A percentile compares a stretch with the other conserved stretches of the same genome.
Conservation (phyloP, 805 yeast species). For the Yarrowia sp. region DNA sequence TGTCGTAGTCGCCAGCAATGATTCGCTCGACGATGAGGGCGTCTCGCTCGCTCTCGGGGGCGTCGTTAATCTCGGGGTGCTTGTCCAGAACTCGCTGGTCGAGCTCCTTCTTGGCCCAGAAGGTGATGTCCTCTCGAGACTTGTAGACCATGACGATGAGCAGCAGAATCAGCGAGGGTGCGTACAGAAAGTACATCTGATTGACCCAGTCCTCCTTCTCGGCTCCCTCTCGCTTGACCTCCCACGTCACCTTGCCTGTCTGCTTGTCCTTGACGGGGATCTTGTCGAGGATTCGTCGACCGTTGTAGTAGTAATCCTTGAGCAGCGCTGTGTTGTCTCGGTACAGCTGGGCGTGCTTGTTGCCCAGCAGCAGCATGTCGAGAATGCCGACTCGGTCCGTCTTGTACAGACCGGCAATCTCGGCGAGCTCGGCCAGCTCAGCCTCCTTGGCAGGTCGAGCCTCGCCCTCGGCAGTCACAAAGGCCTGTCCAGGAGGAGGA, state of each 20-base stretch:
- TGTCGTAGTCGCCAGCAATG: conserved; percentile 80
- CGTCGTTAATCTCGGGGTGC: conserved; percentile 52
- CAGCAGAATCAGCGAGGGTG: conserved; percentile 63
- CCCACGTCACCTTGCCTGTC: conserved; percentile 78
- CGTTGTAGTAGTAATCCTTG: conserved; percentile 49
- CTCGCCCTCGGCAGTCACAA: conserved; percentile 73
- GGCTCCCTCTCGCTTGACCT: conserved; percentile 62
- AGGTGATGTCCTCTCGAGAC: conserved; percentile 50
- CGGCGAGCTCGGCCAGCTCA: conserved; percentile 69
- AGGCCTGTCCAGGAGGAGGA: conserved; percentile 64
- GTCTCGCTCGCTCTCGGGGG: conserved; percentile 65
- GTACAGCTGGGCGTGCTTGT: conserved; percentile 54
- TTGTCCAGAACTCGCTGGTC: conserved; percentile 72
- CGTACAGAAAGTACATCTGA: conserved; percentile 65
- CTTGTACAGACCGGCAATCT: conserved; percentile 59
- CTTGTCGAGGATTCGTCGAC: conserved; percentile 73
- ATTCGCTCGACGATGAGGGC: conserved; percentile 77
- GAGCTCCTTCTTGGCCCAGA: conserved; percentile 84
- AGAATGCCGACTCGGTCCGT: conserved; percentile 52
- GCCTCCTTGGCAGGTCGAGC: conserved; percentile 65
- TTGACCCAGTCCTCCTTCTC: conserved; percentile 85
- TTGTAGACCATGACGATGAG: conserved; percentile 19
- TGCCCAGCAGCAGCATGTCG: conserved; percentile 50
- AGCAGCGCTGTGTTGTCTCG: conserved; percentile 62
- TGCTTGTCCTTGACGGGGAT: conserved; percentile 77